Evolutionary conservation across 495 filamentous ascomycete species (phyloP).

Genomic region (Xylaria scruposa): DNA sequence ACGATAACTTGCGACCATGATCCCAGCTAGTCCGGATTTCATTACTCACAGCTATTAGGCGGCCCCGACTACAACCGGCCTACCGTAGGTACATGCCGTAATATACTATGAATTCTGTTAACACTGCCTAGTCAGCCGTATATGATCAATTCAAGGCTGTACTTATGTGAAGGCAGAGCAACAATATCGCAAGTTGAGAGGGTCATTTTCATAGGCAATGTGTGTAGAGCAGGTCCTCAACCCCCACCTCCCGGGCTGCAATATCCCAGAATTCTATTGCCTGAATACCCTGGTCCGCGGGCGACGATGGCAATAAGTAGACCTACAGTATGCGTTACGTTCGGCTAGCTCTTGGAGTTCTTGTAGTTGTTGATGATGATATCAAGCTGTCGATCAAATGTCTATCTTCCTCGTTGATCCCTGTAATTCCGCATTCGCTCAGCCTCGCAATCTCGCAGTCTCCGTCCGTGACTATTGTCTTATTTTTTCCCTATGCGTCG

Average conservation of each 20-base stretch:
- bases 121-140: too few species aligned
- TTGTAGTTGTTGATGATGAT: background rate
- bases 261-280: background rate
- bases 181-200: background rate
- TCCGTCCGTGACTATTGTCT: background rate
- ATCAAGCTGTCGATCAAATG: background rate
- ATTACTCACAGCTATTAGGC: background rate
- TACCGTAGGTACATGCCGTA: background rate
- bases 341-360: background rate
- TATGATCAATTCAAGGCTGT: too few species aligned
- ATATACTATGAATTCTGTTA: background rate
- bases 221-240: background rate
- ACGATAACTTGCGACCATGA: background rate
- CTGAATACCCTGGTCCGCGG: background rate
- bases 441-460: constrained; percentile 5
- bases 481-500: background rate
- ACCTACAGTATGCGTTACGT: background rate
- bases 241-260: background rate
- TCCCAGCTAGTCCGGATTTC: constrained; percentile 6
- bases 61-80: background rate
- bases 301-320: background rate
- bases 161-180: too few species aligned
- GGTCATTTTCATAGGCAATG: background rate
- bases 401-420: background rate
- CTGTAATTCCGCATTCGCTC: background rate